Percentiles rank a stretch among this genome's conserved stretches.
Conservation (phyloP, 108 stramenopile genomes). For the Discostella stelligeroides region DNA sequence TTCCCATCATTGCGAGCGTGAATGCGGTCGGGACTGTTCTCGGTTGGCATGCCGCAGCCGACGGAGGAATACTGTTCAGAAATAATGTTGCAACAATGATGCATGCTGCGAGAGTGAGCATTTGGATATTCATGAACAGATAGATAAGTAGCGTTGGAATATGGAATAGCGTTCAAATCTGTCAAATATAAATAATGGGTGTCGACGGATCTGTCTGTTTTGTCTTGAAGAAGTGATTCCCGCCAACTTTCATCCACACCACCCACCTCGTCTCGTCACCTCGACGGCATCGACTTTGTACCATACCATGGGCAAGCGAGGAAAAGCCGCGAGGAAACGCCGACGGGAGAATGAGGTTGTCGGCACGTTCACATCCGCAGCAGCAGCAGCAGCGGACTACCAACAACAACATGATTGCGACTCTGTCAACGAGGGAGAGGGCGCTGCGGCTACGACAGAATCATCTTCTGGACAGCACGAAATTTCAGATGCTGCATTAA, state of each 20-base stretch:
- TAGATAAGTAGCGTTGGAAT: not conserved
- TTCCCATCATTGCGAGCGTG: conserved; percentile 7
- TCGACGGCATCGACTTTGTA: not conserved
- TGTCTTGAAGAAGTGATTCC: too few relatives aligned
- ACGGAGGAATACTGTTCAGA: conserved; percentile 6
- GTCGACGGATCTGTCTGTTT: too few relatives aligned
- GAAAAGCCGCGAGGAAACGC: conserved; percentile 13
- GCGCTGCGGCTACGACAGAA: not conserved
- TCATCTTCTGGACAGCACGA: conserved; percentile 3
- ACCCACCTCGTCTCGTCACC: too few relatives aligned
- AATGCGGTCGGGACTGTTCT: not conserved
- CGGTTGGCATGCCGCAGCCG: not conserved
- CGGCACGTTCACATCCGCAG: not conserved
- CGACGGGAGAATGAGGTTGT: conserved; percentile 5
- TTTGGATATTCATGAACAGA: too few relatives aligned
- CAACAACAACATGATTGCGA: not conserved
- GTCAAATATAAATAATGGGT: too few relatives aligned
- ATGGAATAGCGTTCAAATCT: too few relatives aligned
- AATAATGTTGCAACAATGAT: not conserved
- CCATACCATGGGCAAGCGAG: conserved; percentile 6
- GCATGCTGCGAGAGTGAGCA: not conserved
- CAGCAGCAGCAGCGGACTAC: not conserved
- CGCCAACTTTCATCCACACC: too few relatives aligned
- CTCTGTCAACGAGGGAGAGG: not conserved
- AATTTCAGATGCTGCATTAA: conserved; percentile 23